A percentile compares a stretch with the other conserved stretches of the same genome.
These are phyloP conservation scores for Pseudopithomyces maydicus DNA, from an alignment of 2,329 filamentous ascomycete genomes.

Conservation along the genomic window DNA sequence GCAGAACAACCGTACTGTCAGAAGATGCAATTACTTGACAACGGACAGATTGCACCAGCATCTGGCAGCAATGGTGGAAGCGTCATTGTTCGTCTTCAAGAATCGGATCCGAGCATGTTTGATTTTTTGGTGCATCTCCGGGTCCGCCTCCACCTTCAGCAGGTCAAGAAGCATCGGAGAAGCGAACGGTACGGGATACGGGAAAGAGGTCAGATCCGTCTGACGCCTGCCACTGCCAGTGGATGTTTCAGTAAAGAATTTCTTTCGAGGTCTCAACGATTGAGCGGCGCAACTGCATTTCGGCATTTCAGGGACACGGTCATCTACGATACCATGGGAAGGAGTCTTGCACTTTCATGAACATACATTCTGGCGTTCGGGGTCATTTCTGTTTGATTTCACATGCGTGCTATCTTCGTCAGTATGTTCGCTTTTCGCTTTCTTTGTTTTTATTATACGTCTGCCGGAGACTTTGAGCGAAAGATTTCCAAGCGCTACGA, in stretches of 20 bases:
- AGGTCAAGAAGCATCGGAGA: slow-evolving; percentile 10
- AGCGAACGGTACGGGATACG: slow-evolving; percentile 17
- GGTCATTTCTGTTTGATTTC: not conserved
- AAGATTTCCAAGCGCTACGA: not conserved
- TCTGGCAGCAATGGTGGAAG: slow-evolving; percentile 38
- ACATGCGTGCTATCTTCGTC: not conserved
- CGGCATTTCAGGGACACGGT: slow-evolving; percentile 6
- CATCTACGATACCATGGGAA: slow-evolving; percentile 12
- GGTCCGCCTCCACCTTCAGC: slow-evolving; percentile 15
- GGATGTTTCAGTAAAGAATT: slow-evolving; percentile 42
- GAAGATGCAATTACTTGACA: slow-evolving; percentile 64
- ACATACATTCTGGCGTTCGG: slow-evolving; percentile 5
- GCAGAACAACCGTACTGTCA: slow-evolving; percentile 64
- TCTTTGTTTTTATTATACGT: not conserved
- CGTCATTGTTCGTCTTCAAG: slow-evolving; percentile 47
- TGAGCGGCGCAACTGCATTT: slow-evolving; percentile 10
- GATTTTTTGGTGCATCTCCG: slow-evolving; percentile 24
- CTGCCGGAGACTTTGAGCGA: not conserved
- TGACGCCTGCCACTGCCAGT: slow-evolving; percentile 45
- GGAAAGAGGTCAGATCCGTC: slow-evolving; percentile 33
- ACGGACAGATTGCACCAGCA: slow-evolving; percentile 52
- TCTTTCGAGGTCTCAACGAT: not conserved
- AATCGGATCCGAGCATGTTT: slow-evolving; percentile 44
- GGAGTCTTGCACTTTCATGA: not conserved
- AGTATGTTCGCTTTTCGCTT: not conserved